These are phyloP conservation scores for Clonostachys sp. DNA, from an alignment of 2,329 filamentous ascomycete species.

Conservation along the genomic window DNA sequence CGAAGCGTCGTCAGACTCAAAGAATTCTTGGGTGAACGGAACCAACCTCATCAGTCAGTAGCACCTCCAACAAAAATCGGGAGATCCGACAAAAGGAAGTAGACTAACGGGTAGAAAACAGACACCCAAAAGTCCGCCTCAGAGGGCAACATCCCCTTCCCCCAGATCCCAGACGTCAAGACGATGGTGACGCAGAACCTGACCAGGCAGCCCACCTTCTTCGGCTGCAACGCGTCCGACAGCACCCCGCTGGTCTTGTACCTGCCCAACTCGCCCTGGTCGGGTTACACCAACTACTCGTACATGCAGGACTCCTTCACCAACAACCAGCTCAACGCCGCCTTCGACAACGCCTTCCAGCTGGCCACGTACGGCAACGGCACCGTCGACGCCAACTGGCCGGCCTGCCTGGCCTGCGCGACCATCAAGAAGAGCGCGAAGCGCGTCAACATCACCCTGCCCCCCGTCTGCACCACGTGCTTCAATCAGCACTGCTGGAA, in stretches of 20 bases:
- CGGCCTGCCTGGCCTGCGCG: slow-evolving; percentile 75
- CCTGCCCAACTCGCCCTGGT: slow-evolving; percentile 19
- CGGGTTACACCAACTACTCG: slow-evolving; percentile 16
- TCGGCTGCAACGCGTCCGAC: slow-evolving; percentile 14
- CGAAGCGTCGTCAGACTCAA: slow-evolving; percentile 17
- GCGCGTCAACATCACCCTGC: slow-evolving; percentile 8
- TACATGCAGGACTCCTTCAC: slow-evolving; percentile 14
- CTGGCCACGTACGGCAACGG: slow-evolving; percentile 74
- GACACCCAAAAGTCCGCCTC: slow-evolving; percentile 10
- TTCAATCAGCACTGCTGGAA: slow-evolving; percentile 18
- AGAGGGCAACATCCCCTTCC: slow-evolving; percentile 16
- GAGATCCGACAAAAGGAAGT: not conserved
- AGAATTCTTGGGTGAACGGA: slow-evolving; percentile 17
- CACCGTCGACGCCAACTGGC: slow-evolving; percentile 66
- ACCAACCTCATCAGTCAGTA: slow-evolving; percentile 14
- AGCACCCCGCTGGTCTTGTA: slow-evolving; percentile 16
- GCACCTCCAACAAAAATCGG: not conserved
- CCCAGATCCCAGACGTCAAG: slow-evolving; percentile 14
- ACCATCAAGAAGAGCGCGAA: slow-evolving; percentile 65
- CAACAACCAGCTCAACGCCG: slow-evolving; percentile 11
- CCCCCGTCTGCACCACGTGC: slow-evolving; percentile 13
- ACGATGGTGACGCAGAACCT: slow-evolving; percentile 16
- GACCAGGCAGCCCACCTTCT: slow-evolving; percentile 17
- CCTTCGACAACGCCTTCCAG: slow-evolving; percentile 65
- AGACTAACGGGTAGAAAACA: slow-evolving; percentile 1